Conservation (phyloP, 257 asterid species). For the Pogostemon cablin region DNA sequence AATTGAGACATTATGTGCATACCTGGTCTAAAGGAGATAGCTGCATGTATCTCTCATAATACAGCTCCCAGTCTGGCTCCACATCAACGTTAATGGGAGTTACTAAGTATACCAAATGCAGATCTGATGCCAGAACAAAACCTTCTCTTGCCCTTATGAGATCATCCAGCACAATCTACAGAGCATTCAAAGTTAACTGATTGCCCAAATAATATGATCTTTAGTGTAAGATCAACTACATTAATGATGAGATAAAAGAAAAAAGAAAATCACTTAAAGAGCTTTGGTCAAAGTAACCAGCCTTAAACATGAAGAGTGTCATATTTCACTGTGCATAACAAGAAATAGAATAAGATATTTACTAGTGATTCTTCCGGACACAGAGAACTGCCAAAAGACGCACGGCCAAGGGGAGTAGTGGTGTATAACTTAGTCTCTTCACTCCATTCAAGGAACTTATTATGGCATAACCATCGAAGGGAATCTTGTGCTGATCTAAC, state of each 20-base stretch:
- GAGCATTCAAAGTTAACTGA: slow-evolving; percentile 29
- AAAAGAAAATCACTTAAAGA: slow-evolving; percentile 18
- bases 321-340: slow-evolving; percentile 7
- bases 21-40: slow-evolving; percentile 91
- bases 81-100: slow-evolving; percentile 96
- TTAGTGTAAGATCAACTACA: slow-evolving; percentile 10
- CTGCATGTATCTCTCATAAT: slow-evolving; percentile 92
- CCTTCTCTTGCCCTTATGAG: slow-evolving; percentile 96
- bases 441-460: slow-evolving; percentile 88
- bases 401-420: slow-evolving; percentile 96
- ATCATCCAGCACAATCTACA: slow-evolving; percentile 95
- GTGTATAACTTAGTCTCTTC: slow-evolving; percentile 88
- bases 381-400: slow-evolving; percentile 95
- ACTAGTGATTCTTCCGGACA: slow-evolving; percentile 98
- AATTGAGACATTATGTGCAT: slow-evolving; percentile 22
- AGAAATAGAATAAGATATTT: slow-evolving; percentile 36
- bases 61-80: slow-evolving; percentile 97
- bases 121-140: slow-evolving; percentile 96
- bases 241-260: slow-evolving; percentile 29
- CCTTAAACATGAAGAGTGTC: slow-evolving; percentile 19
- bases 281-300: slow-evolving; percentile 30
- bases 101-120: slow-evolving; percentile 95
- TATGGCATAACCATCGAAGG: slow-evolving; percentile 93
- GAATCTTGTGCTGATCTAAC: slow-evolving; percentile 98
- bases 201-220: slow-evolving; percentile 26